A percentile compares a stretch with the other conserved stretches of the same genome.
Conservation (phyloP, 2,329 filamentous ascomycete species). For the Alternaria alternata region DNA sequence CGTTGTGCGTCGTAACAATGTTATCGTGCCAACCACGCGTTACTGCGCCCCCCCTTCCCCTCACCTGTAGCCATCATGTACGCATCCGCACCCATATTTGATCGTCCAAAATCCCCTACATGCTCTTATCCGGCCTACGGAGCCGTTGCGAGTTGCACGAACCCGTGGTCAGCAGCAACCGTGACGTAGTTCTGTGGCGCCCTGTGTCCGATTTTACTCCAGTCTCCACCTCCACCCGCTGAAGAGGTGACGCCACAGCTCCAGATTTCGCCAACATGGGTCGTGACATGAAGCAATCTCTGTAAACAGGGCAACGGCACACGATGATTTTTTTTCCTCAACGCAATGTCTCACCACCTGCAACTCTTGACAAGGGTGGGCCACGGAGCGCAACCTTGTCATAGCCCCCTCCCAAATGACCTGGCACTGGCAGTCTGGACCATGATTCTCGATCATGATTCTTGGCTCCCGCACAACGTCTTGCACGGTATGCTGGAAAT, state of each 20-base stretch:
- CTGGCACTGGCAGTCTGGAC: not conserved
- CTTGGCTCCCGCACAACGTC: not conserved
- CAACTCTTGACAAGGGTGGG: not conserved
- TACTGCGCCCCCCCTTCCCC: slow-evolving; percentile 13
- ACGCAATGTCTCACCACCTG: slow-evolving; percentile 10
- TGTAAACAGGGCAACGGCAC: slow-evolving; percentile 11
- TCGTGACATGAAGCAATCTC: slow-evolving; percentile 1
- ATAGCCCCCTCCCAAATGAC: not conserved
- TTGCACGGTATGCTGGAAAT: not conserved
- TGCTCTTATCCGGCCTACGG: not conserved
- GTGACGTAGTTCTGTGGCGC: slow-evolving; percentile 21
- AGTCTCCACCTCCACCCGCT: not conserved
- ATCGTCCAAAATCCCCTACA: not conserved
- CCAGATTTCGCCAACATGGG: not conserved
- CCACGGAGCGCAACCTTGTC: no score
- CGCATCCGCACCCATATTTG: not conserved
- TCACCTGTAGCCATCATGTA: not conserved
- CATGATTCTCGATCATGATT: not conserved
- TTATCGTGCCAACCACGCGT: slow-evolving; percentile 20
- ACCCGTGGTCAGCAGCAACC: not conserved
- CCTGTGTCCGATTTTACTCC: no score
- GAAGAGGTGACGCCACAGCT: slow-evolving; percentile 15
- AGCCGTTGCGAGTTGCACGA: not conserved
- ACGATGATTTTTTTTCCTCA: not conserved
- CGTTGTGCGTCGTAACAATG: slow-evolving; percentile 1